Conservation (phyloP, 805 yeast species). For the Candida broadrunensis region DNA sequence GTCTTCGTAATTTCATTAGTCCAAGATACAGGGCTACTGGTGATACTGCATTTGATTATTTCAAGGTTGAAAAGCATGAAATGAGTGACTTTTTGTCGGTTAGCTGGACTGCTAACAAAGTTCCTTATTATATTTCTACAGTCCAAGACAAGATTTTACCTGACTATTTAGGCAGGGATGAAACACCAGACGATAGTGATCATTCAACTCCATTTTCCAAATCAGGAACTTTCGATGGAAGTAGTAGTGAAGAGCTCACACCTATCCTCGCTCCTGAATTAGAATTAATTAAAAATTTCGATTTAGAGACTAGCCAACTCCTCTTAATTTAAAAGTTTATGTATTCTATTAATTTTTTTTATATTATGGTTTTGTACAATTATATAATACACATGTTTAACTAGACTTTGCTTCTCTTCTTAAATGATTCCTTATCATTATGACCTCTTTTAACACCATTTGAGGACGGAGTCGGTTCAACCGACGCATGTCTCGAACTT, state of each 20-base stretch:
- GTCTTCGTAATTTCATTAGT: constrained; percentile 76
- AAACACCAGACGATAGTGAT: constrained; percentile 2
- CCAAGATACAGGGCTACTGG: constrained; percentile 66
- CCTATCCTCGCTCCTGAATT: neutral
- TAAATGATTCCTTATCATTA: neutral
- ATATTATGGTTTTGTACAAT: neutral
- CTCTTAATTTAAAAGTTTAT: neutral
- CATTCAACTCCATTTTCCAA: constrained; percentile 1
- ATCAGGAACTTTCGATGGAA: neutral
- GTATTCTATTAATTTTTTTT: neutral
- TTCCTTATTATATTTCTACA: constrained; percentile 73
- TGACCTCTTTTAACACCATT: constrained; percentile 5
- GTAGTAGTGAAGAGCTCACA: neutral
- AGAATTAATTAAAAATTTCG: neutral
- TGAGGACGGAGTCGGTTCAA: constrained; percentile 22
- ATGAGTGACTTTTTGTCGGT: constrained; percentile 71
- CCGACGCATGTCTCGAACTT: constrained; percentile 33
- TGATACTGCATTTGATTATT: constrained; percentile 58
- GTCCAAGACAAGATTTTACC: constrained; percentile 44
- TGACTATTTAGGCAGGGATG: constrained; percentile 22
- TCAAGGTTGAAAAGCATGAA: constrained; percentile 57
- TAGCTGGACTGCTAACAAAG: constrained; percentile 88
- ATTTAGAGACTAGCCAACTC: neutral
- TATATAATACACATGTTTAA: neutral
- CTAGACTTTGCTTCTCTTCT: neutral